Evolutionary conservation across 176 grass and related monocot genomes (phyloP), one percentile per base, ranked within the genome.

Genomic region (Canna indica): DNA sequence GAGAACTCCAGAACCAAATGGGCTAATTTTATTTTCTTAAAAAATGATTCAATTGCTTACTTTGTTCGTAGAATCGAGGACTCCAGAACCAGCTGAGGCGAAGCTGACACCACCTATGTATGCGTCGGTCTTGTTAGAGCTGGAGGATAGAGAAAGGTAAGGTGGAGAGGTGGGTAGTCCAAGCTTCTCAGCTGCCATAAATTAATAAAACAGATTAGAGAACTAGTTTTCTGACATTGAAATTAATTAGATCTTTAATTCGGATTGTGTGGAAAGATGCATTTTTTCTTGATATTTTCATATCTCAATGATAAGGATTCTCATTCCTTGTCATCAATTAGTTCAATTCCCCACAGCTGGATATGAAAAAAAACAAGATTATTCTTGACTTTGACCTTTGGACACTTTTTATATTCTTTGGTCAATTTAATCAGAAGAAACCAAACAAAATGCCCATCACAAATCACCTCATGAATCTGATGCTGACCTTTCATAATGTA

Each of bases 31-130:
- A n/a, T n/a, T n/a, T n/a, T n/a, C n/a, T 20, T 69, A 24, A 61
- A 13, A 46, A 61, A 16, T 8, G 39, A 14, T 10, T 25, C 36
- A 18, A 44, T 15, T 36, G 5, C 67, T 15, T 68, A 90, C 91
- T 33, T 81, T 74, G 73, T 96, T 91, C 31, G 88, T 96, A 35
- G 76, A 36, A 71, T 84, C 87, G 35, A 83, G 77, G 41, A 89
- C 65, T 27, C 92, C 92, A 0, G 85, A 81, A 3, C 92, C 92
- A 5, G 88, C 92, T 0, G 92, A 96, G 24, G 92, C 92, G 41
- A 96, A 96, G 77, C 76, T 96, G 70, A 91, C 81, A 26, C 92
- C 92, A 38, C 78, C 77, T 0, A 80, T 70, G 47, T 80, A 96
- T 36, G 72, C 82, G 62, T 76, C 68, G 31, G 56, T 88, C 34